Evolutionary conservation across 345 rosid species (phyloP), one percentile per base, ranked within the genome.

Genomic region (Brassica carinata): DNA sequence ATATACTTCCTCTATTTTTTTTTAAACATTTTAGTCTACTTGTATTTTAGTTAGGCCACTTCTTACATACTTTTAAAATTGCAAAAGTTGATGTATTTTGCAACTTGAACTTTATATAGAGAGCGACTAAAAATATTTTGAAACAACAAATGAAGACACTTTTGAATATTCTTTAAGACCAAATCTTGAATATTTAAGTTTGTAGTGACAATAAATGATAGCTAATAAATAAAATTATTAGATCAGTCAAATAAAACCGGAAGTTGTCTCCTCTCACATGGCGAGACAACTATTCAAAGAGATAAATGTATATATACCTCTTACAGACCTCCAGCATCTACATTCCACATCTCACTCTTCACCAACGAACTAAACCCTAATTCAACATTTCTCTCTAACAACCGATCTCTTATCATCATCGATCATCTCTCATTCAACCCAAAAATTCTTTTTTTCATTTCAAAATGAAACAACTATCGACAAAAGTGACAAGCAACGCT

Each of bases 401-500:
- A 9, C 59, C 48, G 2, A 40, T 66, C 63, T 58, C 77, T 30
- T 31, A 17, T 57, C 31, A 67, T 73, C 51, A 18, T 38, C 67
- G 48, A 57, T 72, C 77, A 72, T 72, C 61, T 71, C 64, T 34
- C 61, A 40, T 8, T 29, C 61, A 45, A 63, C 19, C 8, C 45
- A 27, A 64, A 78, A 64, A 2, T 7, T 13, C 3, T 9, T 59
- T 40, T 3, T 58, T 3, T 4, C 2, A 18, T 3, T 0, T 40
- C 14, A 59, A 65, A 43, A 69, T 88, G 96, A 74, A 79, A 78
- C 57, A 82, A 38, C 62, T 91, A 79, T 91, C 96, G 10, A 75
- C 64, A 64, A 91, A 88, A 87, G 94, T 84, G 64, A 85, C 83
- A 73, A 86, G 91, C 74, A 90, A 87, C 15, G 75, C 83, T 81